Conservation (phyloP, 176 grass and related monocot genomes). For the Aegilops bicornis region DNA sequence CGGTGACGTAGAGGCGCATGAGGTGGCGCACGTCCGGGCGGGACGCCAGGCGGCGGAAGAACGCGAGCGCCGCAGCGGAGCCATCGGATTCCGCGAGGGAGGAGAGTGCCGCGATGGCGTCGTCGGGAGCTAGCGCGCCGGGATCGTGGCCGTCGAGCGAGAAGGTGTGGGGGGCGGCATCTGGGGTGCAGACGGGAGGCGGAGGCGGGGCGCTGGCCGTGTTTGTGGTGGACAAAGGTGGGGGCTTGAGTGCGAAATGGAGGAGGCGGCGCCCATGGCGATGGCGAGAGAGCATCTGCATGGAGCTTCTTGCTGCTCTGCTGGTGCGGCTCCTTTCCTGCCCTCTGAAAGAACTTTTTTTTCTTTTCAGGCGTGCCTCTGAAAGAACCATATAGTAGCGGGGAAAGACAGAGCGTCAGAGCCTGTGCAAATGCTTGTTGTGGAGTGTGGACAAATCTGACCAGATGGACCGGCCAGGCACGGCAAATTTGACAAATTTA, state of each 20-base stretch:
- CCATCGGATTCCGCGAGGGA: conserved; percentile 51
- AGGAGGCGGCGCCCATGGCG: conserved; percentile 36
- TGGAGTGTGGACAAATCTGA: no score
- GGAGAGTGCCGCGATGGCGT: conserved; percentile 48
- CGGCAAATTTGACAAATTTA: no score
- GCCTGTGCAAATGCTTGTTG: no score
- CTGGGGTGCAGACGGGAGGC: not conserved
- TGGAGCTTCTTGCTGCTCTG: not conserved
- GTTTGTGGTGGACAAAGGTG: conserved; percentile 25
- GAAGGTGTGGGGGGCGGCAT: not conserved
- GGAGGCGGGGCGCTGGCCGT: not conserved
- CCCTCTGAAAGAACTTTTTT: not conserved
- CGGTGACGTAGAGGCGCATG: conserved; percentile 78
- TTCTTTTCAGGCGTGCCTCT: no score
- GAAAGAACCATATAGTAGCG: no score
- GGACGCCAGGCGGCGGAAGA: conserved; percentile 53
- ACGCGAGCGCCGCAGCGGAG: conserved; percentile 63
- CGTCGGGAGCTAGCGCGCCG: conserved; percentile 35
- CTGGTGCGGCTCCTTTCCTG: not conserved
- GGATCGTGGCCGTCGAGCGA: conserved; percentile 1
- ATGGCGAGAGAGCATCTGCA: conserved; percentile 14
- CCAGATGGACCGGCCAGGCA: no score
- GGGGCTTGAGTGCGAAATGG: conserved; percentile 7
- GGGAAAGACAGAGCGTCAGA: no score
- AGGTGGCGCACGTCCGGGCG: conserved; percentile 52